Base-by-base conservation (phyloP, 2,329 filamentous ascomycete species). In the Microdochium bolleyi region DNA sequence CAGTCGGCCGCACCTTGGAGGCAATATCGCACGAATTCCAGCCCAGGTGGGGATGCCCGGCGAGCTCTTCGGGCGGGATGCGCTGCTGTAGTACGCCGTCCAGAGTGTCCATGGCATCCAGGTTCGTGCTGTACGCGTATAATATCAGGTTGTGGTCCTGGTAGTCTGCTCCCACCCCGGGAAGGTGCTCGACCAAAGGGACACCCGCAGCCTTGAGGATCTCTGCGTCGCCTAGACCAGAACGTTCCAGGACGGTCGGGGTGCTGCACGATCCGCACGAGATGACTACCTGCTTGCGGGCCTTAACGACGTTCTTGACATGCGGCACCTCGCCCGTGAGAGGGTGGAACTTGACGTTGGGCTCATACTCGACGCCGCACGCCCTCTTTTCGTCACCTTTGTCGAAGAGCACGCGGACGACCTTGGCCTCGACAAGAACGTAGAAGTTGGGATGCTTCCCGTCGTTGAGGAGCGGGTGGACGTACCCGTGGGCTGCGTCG, bases 11-110 rank as follows among this genome's bases (percentile, higher is more conserved):
- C 53, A 83, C 64, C 60, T 83, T 83, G 50, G 69, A 69, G 19
- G 68, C 67, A 16, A 76, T 67, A 53, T 83, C 79, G 54, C 79
- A 70, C 2, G 66, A 72, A 52, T 83, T 83, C 73, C 77, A 82
- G n/a, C 78, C 77, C 1, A 83, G 65, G 21, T 75, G 65, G 10
- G 41, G 41, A 13, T 46, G 41, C 9, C 16, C 41, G 16, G 41
- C n/a, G 48, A 57, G 53, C 49, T 66, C 55, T 11, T 61, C 60
- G 24, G 55, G 54, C 2, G 49, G 51, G 11, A 68, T 52, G 2
- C 57, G 55, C 58, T 41, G 62, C 32, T 46, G 61, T 7, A 61
- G 53, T 19, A 70, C 30, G 2, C 55, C 58, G 27, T 70, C 69
- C 1, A 65, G 53, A 1, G 78, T 82, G 55, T 82, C 73, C 7